Evolutionary conservation across 345 rosid genomes (phyloP).

Genomic region (Eucalyptus viminalis): DNA sequence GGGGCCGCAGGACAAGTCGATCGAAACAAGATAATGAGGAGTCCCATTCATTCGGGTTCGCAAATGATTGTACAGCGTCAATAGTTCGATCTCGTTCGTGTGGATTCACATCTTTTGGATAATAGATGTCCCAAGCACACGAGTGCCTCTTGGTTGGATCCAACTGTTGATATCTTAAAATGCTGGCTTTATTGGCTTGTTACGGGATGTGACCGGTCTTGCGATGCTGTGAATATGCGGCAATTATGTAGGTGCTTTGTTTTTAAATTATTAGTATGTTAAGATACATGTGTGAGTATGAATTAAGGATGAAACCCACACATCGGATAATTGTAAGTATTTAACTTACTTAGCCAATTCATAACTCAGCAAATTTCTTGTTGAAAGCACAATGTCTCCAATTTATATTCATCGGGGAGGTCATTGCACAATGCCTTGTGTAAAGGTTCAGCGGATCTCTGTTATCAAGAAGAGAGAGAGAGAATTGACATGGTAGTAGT

Average conservation of each 20-base stretch:
- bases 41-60: background rate
- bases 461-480: background rate
- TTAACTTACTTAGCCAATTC: background rate
- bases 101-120: background rate
- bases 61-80: background rate
- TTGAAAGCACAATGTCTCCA: background rate
- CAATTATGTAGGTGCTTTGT: background rate
- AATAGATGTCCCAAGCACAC: background rate
- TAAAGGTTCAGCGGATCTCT: background rate
- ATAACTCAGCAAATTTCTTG: fast-evolving
- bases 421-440: background rate
- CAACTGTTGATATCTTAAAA: background rate
- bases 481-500: background rate
- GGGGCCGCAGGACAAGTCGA: background rate
- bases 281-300: background rate
- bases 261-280: background rate
- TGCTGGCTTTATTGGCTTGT: background rate
- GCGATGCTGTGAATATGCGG: background rate
- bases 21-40: background rate
- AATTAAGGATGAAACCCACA: background rate
- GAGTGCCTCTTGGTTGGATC: background rate
- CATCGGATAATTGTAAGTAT: background rate
- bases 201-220: background rate
- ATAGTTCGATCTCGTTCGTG: background rate
- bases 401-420: background rate